Evolutionary conservation across 2,329 filamentous ascomycete genomes (phyloP), one percentile per base, ranked within the genome.

Genomic region (Diaporthe humulicola): DNA sequence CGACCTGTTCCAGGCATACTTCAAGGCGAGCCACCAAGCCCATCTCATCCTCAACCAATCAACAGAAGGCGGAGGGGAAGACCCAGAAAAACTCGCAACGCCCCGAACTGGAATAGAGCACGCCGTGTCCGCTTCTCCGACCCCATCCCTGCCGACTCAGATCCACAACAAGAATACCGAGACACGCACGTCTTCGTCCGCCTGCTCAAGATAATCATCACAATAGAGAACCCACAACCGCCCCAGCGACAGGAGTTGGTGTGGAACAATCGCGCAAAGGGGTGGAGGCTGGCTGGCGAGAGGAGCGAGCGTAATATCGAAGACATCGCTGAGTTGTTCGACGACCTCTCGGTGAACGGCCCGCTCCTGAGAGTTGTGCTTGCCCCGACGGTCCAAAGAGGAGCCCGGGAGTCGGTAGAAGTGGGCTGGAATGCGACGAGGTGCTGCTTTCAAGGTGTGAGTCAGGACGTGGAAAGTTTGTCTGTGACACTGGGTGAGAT

Each of bases 101-200:
- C n/a, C n/a, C 64, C 64, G 12, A 69, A 69, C n/a, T 69, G 64
- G 64, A 69, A 40, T 33, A 69, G 25, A 28, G 33, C 30, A 7
- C 64, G 64, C 33, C 48, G 33, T 1, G 45, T 69, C n/a, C 48
- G 48, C 48, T 69, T 69, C 48, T 69, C 64, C 33, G 64, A 69
- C 33, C 48, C 64, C 17, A 33, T 69, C 7, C 42, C 33, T 10
- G 4, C 48, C 22, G 33, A 22, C 2, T 15, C 14, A 38, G 48
- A 40, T 14, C 14, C 22, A 3, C 45, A 28, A 2, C n/a, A 33
- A 10, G 64, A 40, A 15, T 4, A 12, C 22, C 33, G n/a, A 14
- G 48, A 54, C 64, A 7, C 64, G 4, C 64, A 69, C n/a, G 33
- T 69, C 7, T 69, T 69, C 33, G n/a, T 69, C 33, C 64, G 64